Percentiles rank a stretch among this genome's conserved stretches.
Conservation (phyloP, 768 basidiomycete species). For the Leccinum subgranulosum region DNA sequence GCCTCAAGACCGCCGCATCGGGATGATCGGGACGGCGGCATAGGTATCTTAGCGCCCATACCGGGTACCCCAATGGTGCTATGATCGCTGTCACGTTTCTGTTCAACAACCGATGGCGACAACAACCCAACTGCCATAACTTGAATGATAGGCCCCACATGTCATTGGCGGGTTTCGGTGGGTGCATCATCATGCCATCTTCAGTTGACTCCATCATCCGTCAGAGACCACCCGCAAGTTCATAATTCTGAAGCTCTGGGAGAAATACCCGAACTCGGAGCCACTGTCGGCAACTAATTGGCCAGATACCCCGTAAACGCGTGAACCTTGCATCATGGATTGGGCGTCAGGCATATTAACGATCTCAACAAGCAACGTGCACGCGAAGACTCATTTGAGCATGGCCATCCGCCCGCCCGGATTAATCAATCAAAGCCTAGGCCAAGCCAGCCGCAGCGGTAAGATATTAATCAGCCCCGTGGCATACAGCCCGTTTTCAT, state of each 20-base stretch:
- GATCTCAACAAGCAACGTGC: neutral
- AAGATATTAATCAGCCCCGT: neutral
- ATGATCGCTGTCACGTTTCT: neutral
- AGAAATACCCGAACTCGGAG: neutral
- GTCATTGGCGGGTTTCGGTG: neutral
- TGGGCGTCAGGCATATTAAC: neutral
- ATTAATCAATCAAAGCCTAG: neutral
- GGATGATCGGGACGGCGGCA: neutral
- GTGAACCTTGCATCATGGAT: neutral
- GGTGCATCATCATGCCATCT: constrained; percentile 1
- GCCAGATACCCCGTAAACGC: neutral
- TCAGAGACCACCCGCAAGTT: constrained; percentile 7
- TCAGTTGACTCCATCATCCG: neutral
- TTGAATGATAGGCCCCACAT: neutral
- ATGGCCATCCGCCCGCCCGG: neutral
- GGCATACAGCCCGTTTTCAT: constrained; percentile 4
- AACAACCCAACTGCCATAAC: neutral
- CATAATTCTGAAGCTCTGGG: neutral
- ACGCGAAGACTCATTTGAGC: neutral
- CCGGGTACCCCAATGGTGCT: neutral
- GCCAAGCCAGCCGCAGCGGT: neutral
- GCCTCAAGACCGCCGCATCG: neutral
- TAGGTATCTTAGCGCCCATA: neutral
- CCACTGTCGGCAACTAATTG: neutral
- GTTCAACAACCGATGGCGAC: neutral